Evolutionary conservation across 495 filamentous ascomycete species (phyloP).

Genomic region (Daldinia grandis): DNA sequence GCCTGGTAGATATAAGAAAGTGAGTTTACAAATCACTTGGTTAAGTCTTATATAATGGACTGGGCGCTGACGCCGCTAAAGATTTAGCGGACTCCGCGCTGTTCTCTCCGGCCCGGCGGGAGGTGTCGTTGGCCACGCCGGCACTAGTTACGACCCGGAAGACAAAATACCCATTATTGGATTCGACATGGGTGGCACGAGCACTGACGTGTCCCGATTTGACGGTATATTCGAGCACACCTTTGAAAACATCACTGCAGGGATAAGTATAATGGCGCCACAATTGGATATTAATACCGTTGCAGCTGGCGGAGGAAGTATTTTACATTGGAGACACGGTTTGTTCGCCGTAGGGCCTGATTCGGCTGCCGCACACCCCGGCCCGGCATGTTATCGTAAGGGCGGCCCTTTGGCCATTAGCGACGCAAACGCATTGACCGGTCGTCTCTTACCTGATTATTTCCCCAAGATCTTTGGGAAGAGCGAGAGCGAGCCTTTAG

Average conservation of each 20-base stretch:
- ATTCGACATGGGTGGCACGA: conserved; percentile 50
- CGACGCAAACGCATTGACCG: conserved; percentile 81
- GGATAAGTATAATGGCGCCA: conserved; percentile 81
- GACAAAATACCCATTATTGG: conserved; percentile 43
- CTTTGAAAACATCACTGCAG: conserved; percentile 84
- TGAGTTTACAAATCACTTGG: conserved; percentile 69
- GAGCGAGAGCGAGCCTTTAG: conserved; percentile 76
- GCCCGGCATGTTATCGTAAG: conserved; percentile 84
- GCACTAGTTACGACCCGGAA: conserved; percentile 45
- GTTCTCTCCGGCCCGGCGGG: conserved; percentile 69
- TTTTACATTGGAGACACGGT: conserved; percentile 80
- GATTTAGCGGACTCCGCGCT: conserved; percentile 65
- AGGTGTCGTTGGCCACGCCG: conserved; percentile 51
- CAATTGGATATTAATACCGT: conserved; percentile 90
- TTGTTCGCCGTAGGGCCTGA: conserved; percentile 86
- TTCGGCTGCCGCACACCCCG: conserved; percentile 83
- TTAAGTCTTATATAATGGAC: background rate
- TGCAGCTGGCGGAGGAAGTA: conserved; percentile 82
- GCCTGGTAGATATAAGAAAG: conserved; percentile 62
- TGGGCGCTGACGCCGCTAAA: background rate
- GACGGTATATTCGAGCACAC: conserved; percentile 81
- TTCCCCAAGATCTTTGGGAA: conserved; percentile 89
- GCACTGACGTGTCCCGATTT: conserved; percentile 42
- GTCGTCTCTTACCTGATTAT: conserved; percentile 79
- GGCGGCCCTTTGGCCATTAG: conserved; percentile 82